Base-by-base conservation (phyloP, 352 stramenopile species). In the Globisporangium okanoganense region DNA sequence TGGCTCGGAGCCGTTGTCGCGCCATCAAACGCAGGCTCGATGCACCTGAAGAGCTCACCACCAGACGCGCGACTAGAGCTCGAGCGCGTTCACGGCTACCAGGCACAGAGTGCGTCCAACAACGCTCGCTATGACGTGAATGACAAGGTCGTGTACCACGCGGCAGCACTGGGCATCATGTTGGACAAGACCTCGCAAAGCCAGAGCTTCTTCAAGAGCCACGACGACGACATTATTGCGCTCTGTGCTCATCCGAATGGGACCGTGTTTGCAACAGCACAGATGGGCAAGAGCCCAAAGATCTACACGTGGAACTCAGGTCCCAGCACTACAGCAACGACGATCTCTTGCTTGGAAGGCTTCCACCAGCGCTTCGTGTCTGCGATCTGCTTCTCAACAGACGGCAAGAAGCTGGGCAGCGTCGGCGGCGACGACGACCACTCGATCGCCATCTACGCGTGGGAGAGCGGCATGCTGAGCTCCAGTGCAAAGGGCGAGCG, bases 141-240 rank as follows among this genome's bases (percentile, higher is more conserved):
- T 20, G 72, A 72, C 2, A 81, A 72, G 4, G 58, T 96, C 1
- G 79, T 96, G 5, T 97, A 95, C 60, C 84, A 92, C 51, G 73
- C 77, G 8, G 90, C 90, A 2, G 82, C 86, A 1, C 62, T 97
- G 0, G 86, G 85, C 0, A 76, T 97, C 27, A 65, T 94, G 0
- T 88, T 77, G 43, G 82, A 91, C 52, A 77, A 69, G 60, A 41
- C 44, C 18, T 58, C 67, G 6, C 67, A 81, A n/a, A 54, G 60
- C 20, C 70, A 89, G 68, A 27, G 53, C 8, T 86, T 90, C 48
- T 88, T 85, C 56, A 86, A 73, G 58, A 76, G 69, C 35, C 87
- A 95, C 41, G 80, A 85, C 33, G 87, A 97, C 59, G 90, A 97
- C 58, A 78, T 97, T 36, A 70, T 95, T 1, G 87, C 82, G 10